A percentile compares a stretch with the other conserved stretches of the same genome.
phyloP scores from a whole-genome alignment of 768 basidiomycete species.

The Podaxis carcinomalis region DNA sequence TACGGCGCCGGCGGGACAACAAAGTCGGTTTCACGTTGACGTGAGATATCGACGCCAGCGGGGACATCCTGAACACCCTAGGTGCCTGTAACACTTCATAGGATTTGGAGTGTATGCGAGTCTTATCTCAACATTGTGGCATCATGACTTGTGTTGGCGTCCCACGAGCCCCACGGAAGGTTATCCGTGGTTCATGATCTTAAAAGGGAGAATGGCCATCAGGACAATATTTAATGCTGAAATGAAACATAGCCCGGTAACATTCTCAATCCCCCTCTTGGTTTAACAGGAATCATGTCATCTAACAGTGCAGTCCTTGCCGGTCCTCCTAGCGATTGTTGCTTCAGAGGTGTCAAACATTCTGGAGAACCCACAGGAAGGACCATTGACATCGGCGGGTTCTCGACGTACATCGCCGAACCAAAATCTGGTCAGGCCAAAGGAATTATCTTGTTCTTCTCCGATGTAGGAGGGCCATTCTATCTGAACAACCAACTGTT shows the following conservation, averaged over 20 bases:
- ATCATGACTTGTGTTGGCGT: neutral
- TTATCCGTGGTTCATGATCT: neutral
- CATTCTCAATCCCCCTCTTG: neutral
- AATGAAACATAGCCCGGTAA: neutral
- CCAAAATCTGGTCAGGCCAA: conserved; percentile 38
- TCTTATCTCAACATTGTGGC: neutral
- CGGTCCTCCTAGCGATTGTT: conserved; percentile 45
- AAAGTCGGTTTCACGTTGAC: too few relatives aligned
- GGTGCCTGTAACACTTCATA: too few relatives aligned
- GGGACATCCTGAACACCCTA: too few relatives aligned
- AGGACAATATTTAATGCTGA: neutral
- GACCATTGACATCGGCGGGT: conserved; percentile 32
- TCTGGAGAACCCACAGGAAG: conserved; percentile 43
- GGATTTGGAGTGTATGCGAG: neutral
- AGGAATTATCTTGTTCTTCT: conserved; percentile 52
- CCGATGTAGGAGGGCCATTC: conserved; percentile 59
- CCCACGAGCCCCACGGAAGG: neutral
- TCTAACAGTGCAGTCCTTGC: conserved; percentile 29
- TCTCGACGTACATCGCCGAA: conserved; percentile 53
- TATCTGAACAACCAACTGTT: conserved; percentile 54
- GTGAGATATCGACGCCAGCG: too few relatives aligned
- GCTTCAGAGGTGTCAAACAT: conserved; percentile 50
- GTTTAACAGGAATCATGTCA: neutral
- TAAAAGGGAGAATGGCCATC: neutral
- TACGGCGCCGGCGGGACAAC: too few relatives aligned